These are phyloP conservation scores for Escallonia herrerae DNA, from an alignment of 129 eudicot species.

Conservation along the genomic window DNA sequence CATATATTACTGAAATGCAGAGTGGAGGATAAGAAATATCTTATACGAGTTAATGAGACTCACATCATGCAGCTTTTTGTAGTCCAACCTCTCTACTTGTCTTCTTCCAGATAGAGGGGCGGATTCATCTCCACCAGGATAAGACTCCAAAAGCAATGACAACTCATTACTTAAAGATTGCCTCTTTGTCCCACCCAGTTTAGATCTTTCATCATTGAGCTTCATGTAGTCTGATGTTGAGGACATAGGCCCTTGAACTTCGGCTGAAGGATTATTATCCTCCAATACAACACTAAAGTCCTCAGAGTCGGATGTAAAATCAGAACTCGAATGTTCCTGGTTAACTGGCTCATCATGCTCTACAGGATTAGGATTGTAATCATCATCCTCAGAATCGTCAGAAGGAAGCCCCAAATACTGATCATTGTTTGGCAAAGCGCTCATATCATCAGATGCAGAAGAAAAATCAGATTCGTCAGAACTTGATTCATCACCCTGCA, in stretches of 20 bases:
- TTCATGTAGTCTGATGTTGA: conserved; percentile 15
- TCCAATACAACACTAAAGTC: conserved; percentile 39
- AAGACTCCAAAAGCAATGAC: conserved; percentile 1
- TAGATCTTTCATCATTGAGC: conserved; percentile 12
- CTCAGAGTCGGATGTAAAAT: conserved; percentile 86
- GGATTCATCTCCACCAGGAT: conserved; percentile 15
- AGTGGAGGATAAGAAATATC: no score
- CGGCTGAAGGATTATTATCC: conserved; percentile 25
- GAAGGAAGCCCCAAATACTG: conserved; percentile 55
- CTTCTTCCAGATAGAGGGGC: conserved; percentile 46
- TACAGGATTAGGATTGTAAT: conserved; percentile 52
- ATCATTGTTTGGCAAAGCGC: conserved; percentile 27
- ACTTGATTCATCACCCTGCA: conserved; percentile 49
- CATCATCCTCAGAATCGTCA: conserved; percentile 96
- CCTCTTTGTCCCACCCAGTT: not conserved
- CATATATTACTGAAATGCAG: no score
- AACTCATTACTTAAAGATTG: not conserved
- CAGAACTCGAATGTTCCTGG: conserved; percentile 60
- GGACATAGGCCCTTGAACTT: conserved; percentile 20
- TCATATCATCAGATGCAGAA: conserved; percentile 63
- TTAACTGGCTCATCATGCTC: conserved; percentile 36
- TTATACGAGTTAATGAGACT: conserved; percentile 23
- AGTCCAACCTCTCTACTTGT: conserved; percentile 66
- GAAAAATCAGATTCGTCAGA: conserved; percentile 63
- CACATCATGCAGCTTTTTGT: conserved; percentile 83